Conservation (phyloP, 2,329 filamentous ascomycete genomes). For the Sporothrix pallida region DNA sequence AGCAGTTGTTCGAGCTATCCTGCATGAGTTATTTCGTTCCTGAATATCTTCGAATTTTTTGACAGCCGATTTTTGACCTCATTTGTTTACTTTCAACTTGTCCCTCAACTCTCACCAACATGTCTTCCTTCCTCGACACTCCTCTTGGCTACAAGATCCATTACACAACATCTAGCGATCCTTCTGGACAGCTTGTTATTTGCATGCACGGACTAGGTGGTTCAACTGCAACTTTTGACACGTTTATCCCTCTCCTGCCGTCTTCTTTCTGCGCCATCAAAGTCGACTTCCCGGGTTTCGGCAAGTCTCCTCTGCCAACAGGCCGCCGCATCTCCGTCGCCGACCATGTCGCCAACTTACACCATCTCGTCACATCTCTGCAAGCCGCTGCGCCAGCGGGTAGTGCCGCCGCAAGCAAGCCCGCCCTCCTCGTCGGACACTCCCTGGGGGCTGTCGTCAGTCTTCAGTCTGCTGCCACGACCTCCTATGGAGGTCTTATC, state of each 20-base stretch:
- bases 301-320: conserved; percentile 37
- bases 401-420: not conserved
- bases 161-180: conserved; percentile 35
- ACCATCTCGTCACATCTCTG: conserved; percentile 40
- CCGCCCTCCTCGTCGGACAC: conserved; percentile 44
- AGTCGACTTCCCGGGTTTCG: conserved; percentile 45
- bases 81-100: not conserved
- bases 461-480: conserved; percentile 42
- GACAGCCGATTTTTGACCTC: not conserved
- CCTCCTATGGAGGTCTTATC: conserved; percentile 41
- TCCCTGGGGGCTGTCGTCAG: conserved; percentile 47
- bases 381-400: conserved; percentile 30
- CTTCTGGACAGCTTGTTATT: conserved; percentile 40
- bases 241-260: conserved; percentile 39
- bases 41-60: not conserved
- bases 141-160: conserved; percentile 29
- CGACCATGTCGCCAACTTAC: conserved; percentile 42
- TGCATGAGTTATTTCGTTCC: not conserved
- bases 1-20: not conserved
- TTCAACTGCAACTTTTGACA: conserved; percentile 39
- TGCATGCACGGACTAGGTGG: conserved; percentile 44
- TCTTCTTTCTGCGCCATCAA: too few relatives aligned
- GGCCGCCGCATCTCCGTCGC: conserved; percentile 36
- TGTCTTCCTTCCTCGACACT: conserved; percentile 20
- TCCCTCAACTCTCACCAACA: not conserved